These are phyloP conservation scores for Seiridium unicorne DNA, from an alignment of 2,329 filamentous ascomycete genomes.

Conservation along the genomic window DNA sequence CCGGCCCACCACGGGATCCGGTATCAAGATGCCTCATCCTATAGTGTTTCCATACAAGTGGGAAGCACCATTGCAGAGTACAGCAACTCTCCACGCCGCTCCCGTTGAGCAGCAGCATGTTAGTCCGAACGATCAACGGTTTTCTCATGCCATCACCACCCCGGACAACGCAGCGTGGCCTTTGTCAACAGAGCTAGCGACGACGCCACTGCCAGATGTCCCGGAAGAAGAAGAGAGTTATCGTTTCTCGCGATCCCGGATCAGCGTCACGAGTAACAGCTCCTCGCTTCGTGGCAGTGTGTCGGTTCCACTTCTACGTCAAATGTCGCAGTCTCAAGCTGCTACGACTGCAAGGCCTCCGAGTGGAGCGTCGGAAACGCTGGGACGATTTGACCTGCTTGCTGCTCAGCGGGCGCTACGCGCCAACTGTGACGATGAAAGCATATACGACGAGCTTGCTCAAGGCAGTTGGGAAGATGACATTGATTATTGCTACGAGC, in stretches of 20 bases:
- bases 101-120: neutral
- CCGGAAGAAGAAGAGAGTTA: conserved; percentile 61
- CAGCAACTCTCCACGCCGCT: conserved; percentile 12
- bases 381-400: conserved; percentile 43
- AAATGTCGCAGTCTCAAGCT: conserved; percentile 34
- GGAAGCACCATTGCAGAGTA: conserved; percentile 23
- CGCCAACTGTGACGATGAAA: conserved; percentile 20
- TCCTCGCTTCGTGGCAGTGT: conserved; percentile 54
- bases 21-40: conserved; percentile 10
- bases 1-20: conserved; percentile 1
- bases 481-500: conserved; percentile 70
- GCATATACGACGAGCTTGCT: conserved; percentile 24
- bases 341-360: conserved; percentile 26
- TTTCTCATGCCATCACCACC: conserved; percentile 40
- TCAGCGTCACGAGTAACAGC: conserved; percentile 44
- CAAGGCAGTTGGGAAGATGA: conserved; percentile 63
- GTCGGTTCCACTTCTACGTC: conserved; percentile 54
- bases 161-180: conserved; percentile 44
- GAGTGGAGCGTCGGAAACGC: conserved; percentile 52
- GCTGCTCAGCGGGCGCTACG: conserved; percentile 32
- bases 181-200: conserved; percentile 33
- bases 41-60: conserved; percentile 13
- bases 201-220: conserved; percentile 52
- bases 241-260: conserved; percentile 34
- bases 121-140: conserved; percentile 10